These are phyloP conservation scores for Daldinia caldariorum DNA, from an alignment of 495 filamentous ascomycete genomes.

Conservation along the genomic window DNA sequence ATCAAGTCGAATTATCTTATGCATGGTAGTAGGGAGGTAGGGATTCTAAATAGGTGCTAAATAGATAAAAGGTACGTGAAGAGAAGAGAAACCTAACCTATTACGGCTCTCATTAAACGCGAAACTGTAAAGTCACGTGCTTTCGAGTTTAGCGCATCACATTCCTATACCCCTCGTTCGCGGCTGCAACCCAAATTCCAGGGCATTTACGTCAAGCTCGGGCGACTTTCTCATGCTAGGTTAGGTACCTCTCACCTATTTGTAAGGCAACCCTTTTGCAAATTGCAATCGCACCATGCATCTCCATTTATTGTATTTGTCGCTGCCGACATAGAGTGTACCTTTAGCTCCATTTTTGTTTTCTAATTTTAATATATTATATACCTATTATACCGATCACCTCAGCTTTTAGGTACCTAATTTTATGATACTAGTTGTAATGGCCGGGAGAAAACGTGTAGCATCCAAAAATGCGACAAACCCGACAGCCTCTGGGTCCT, in stretches of 20 bases:
- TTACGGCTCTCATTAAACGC: constrained; percentile 11
- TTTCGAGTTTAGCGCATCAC: constrained; percentile 38
- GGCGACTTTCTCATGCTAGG: background rate
- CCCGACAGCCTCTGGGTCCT: constrained; percentile 34
- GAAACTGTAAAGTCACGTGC: constrained; percentile 40
- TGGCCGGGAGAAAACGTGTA: constrained; percentile 46
- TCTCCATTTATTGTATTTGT: constrained; percentile 6
- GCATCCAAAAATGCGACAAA: constrained; percentile 28
- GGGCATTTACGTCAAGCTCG: constrained; percentile 6
- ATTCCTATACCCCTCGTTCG: constrained; percentile 30
- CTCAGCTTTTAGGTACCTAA: too few species aligned
- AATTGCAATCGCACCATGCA: background rate
- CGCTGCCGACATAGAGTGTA: constrained; percentile 6
- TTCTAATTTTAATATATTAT: background rate
- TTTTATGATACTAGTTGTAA: too few species aligned
- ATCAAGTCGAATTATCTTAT: too few species aligned
- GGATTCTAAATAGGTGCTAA: too few species aligned
- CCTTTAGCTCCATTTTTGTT: background rate
- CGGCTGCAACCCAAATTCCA: constrained; percentile 6
- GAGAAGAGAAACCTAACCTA: background rate
- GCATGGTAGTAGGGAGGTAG: too few species aligned
- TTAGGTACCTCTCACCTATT: too few species aligned
- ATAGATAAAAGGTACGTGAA: background rate
- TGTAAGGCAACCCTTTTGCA: background rate
- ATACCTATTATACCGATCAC: too few species aligned